Percentiles rank a stretch among this genome's conserved stretches.
These are phyloP conservation scores for Solanum lignicaule DNA, from an alignment of 257 asterid genomes.

Conservation along the genomic window DNA sequence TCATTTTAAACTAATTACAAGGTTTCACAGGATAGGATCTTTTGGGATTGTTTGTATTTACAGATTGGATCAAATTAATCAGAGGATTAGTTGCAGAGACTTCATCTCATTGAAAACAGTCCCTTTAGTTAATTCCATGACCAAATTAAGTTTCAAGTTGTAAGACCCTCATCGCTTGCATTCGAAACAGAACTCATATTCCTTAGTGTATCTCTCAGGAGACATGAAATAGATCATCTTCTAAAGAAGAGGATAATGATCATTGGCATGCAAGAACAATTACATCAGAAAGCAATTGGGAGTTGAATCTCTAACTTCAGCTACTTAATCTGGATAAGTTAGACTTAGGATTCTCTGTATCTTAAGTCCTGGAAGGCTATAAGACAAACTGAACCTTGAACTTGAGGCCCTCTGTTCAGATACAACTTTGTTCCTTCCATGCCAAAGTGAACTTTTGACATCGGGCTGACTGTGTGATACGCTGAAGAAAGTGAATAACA, in stretches of 20 bases:
- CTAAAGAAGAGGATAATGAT: not conserved
- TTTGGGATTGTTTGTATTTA: not conserved
- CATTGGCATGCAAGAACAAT: not conserved
- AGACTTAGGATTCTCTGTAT: not conserved
- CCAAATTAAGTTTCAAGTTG: not conserved
- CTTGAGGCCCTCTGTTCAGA: constrained; percentile 60
- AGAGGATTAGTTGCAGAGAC: not conserved
- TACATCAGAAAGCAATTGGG: not conserved
- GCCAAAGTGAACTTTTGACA: constrained; percentile 60
- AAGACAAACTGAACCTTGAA: constrained; percentile 43
- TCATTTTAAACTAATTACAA: not conserved
- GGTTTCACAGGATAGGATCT: not conserved
- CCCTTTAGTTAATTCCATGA: not conserved
- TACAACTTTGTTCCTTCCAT: constrained; percentile 53
- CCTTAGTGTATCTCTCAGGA: not conserved
- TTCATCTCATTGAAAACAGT: not conserved
- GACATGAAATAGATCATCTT: not conserved
- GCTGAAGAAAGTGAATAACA: constrained; percentile 36
- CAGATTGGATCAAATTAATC: not conserved
- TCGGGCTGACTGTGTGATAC: constrained; percentile 62
- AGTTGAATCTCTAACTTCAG: not conserved
- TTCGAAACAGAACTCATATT: not conserved
- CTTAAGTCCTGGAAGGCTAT: not conserved
- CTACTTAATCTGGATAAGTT: not conserved
- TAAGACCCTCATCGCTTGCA: not conserved